Conservation (phyloP, 2,329 filamentous ascomycete genomes). For the Beauveria asiatica region DNA sequence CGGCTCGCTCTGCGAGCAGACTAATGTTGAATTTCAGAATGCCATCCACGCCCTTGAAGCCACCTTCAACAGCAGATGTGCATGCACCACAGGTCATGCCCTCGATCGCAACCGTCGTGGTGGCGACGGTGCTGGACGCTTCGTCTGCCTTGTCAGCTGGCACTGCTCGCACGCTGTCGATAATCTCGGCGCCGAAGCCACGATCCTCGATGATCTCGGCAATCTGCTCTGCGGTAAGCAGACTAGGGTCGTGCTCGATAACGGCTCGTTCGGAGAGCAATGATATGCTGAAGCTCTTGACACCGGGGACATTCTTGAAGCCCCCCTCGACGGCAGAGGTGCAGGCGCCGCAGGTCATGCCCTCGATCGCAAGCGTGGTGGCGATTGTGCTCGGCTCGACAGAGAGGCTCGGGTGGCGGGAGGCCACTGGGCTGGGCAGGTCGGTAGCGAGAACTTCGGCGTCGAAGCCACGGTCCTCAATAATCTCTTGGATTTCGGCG, state of each 20-base stretch:
- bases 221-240: conserved; percentile 45
- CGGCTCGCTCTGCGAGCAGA: conserved; percentile 81
- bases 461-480: conserved; percentile 89
- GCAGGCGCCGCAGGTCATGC: conserved; percentile 88
- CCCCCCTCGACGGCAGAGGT: conserved; percentile 77
- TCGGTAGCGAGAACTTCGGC: conserved; percentile 81
- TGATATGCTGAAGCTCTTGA: conserved; percentile 73
- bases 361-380: conserved; percentile 71
- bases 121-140: conserved; percentile 40
- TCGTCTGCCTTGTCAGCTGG: conserved; percentile 19
- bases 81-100: conserved; percentile 98
- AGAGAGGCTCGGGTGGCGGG: conserved; percentile 27
- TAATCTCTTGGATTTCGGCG: conserved; percentile 71
- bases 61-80: conserved; percentile 80
- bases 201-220: conserved; percentile 57
- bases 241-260: conserved; percentile 62
- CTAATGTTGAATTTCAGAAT: conserved; percentile 90
- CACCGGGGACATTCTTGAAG: conserved; percentile 64
- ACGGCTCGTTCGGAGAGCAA: conserved; percentile 78
- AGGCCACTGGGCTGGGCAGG: conserved; percentile 46
- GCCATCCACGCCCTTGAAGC: conserved; percentile 69
- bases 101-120: conserved; percentile 80
- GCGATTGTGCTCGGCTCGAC: conserved; percentile 39
- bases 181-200: conserved; percentile 71
- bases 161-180: conserved; percentile 47